These are phyloP conservation scores for Sorghum bicolor DNA, from an alignment of 176 grass and related monocot genomes.

Conservation along the genomic window Sorghum_bicolor_NCBIv3 NC_012873.2:4167501-4168000, in stretches of 20 bases:
- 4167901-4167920: no score
- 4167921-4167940: not conserved
- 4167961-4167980: not conserved
- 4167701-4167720: not conserved
- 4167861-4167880: not conserved
- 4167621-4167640: not conserved
- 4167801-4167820: not conserved
- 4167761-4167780: not conserved
- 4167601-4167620: not conserved
- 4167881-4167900: not conserved
- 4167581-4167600: not conserved
- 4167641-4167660: not conserved
- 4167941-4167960: no score
- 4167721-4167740: not conserved
- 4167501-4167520: not conserved
- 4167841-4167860: no score
- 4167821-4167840: not conserved
- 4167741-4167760: not conserved
- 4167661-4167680: not conserved
- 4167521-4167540: not conserved
- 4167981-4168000: not conserved
- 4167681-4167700: not conserved
- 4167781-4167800: not conserved
- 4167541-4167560: not conserved
- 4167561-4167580: not conserved